Evolutionary conservation across 352 stramenopile species (phyloP).

Genomic region (Phytophthora sansomeana): DNA sequence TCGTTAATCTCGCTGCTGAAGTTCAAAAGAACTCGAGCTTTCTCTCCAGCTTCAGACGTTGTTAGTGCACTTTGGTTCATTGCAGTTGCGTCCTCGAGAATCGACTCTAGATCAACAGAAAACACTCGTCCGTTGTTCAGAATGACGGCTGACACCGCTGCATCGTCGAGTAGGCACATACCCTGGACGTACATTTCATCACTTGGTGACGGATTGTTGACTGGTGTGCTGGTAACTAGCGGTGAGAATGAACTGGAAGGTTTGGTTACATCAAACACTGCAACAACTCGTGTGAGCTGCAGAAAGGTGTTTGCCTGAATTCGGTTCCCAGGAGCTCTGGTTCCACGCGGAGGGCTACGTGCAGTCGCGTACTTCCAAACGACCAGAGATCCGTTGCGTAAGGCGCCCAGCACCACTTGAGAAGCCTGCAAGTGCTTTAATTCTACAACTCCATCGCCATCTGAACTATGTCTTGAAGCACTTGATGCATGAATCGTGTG

Average conservation of each 20-base stretch:
- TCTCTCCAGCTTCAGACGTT: constrained; percentile 8
- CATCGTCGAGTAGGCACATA: constrained; percentile 34
- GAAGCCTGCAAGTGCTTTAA: constrained; percentile 45
- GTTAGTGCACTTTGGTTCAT: neutral
- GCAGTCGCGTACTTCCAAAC: constrained; percentile 42
- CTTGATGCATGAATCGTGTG: constrained; percentile 40
- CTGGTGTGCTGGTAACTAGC: constrained; percentile 9
- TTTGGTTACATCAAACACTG: constrained; percentile 16
- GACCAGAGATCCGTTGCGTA: constrained; percentile 43
- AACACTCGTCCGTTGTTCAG: constrained; percentile 40
- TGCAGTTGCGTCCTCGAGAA: constrained; percentile 14
- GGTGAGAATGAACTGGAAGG: constrained; percentile 10
- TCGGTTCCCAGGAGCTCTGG: constrained; percentile 15
- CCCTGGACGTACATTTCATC: constrained; percentile 24
- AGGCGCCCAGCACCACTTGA: constrained; percentile 51
- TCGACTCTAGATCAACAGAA: constrained; percentile 39
- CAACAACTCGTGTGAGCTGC: constrained; percentile 33
- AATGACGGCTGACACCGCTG: constrained; percentile 23
- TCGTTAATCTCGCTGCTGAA: constrained; percentile 38
- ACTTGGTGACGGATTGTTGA: neutral
- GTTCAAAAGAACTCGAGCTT: constrained; percentile 31
- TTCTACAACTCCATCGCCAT: constrained; percentile 38
- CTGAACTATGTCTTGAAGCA: constrained; percentile 1
- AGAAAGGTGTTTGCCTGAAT: constrained; percentile 46
- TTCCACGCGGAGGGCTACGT: constrained; percentile 14